Percentiles rank a stretch among this genome's conserved stretches.
These are phyloP conservation scores for Trichomonas gallinae DNA, from an alignment of 208 protist genomes.

Conservation along the genomic window DNA sequence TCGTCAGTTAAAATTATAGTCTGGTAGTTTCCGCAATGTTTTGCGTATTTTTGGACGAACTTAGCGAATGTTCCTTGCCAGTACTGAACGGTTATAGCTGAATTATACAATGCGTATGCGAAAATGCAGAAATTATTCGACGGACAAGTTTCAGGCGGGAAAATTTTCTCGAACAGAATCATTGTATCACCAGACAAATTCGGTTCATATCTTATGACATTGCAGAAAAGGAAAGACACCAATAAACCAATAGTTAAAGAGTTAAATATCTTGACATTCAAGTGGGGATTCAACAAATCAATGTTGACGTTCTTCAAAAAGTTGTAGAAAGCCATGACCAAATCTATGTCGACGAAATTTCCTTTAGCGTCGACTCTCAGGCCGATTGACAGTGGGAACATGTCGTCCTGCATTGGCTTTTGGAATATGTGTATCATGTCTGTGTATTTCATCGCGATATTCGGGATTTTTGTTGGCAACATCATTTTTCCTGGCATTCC, in stretches of 20 bases:
- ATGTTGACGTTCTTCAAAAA: neutral
- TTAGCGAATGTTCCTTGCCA: neutral
- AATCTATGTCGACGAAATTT: neutral
- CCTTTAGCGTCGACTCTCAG: neutral
- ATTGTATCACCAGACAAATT: neutral
- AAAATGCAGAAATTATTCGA: neutral
- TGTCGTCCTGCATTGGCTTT: neutral
- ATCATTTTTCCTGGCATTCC: neutral
- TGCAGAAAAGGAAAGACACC: neutral
- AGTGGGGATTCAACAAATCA: neutral
- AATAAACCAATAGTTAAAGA: neutral
- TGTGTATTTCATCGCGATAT: neutral
- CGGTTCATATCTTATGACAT: neutral
- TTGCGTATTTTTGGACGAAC: neutral
- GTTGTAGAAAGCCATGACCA: neutral
- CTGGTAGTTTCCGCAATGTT: neutral
- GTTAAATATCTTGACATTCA: neutral
- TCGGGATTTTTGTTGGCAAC: neutral
- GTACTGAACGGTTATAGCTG: neutral
- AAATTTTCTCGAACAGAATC: neutral
- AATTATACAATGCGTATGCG: neutral
- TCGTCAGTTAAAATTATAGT: neutral
- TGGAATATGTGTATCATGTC: neutral
- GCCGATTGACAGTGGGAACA: neutral
- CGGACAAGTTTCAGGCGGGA: neutral